Percentiles rank a stretch among this genome's conserved stretches.
These are phyloP conservation scores for Cryptosporidium meleagridis DNA, from an alignment of 169 alveolate species.

Conservation along the genomic window DNA sequence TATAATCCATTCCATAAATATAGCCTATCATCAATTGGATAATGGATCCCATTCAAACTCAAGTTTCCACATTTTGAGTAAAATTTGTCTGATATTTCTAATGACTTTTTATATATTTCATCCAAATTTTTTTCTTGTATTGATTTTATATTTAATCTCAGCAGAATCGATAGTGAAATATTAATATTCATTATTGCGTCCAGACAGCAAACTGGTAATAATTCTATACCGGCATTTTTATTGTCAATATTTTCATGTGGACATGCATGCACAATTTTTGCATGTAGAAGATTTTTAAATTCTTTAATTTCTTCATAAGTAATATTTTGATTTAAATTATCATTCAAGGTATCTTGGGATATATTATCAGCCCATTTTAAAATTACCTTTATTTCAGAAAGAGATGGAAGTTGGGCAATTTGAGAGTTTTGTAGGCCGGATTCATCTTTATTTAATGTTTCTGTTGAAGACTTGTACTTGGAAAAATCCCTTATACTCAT, in stretches of 20 bases:
- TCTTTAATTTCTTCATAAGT: slow-evolving; percentile 49
- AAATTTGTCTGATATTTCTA: slow-evolving; percentile 38
- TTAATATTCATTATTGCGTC: slow-evolving; percentile 70
- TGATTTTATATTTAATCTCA: slow-evolving; percentile 1
- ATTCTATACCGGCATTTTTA: slow-evolving; percentile 4
- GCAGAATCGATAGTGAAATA: slow-evolving; percentile 30
- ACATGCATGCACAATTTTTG: slow-evolving; percentile 1
- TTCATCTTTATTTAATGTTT: not conserved
- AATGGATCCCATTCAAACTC: slow-evolving; percentile 50
- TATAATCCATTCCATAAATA: slow-evolving; percentile 54
- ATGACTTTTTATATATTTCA: slow-evolving; percentile 10
- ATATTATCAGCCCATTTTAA: slow-evolving; percentile 19
- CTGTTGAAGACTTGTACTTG: not conserved
- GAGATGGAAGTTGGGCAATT: not conserved
- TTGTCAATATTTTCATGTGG: slow-evolving; percentile 14
- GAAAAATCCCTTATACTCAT: not conserved
- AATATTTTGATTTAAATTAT: slow-evolving; percentile 25
- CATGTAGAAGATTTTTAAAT: slow-evolving; percentile 5
- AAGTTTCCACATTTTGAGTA: slow-evolving; percentile 60
- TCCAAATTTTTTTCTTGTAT: slow-evolving; percentile 1
- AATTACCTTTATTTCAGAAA: not conserved
- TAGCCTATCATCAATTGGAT: slow-evolving; percentile 48
- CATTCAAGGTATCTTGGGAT: slow-evolving; percentile 29
- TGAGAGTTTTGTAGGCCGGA: not conserved
- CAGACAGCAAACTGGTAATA: slow-evolving; percentile 57